phyloP scores from a whole-genome alignment of 805 yeast species.

The Cyberlindnera bimundalis region DNA sequence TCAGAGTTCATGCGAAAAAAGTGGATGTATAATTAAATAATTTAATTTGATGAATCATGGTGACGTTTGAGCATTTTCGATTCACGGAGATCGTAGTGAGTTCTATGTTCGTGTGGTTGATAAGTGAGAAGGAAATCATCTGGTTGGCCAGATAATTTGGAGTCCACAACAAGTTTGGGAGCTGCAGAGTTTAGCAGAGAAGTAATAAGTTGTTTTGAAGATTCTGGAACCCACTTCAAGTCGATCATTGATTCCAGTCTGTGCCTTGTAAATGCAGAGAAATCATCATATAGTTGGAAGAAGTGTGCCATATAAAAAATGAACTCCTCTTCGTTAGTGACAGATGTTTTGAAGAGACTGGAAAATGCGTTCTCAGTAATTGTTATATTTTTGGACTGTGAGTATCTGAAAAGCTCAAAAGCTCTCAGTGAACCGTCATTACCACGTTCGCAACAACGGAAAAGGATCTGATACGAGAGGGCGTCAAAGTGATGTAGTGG shows the following conservation, averaged over 20 bases:
- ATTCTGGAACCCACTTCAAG: conserved; percentile 3
- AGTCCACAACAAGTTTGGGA: background rate
- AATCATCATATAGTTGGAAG: background rate
- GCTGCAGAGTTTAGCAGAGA: background rate
- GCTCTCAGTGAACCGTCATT: conserved; percentile 12
- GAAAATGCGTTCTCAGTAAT: background rate
- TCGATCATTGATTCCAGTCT: background rate
- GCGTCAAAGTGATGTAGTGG: conserved; percentile 4
- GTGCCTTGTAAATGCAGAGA: background rate
- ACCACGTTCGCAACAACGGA: conserved; percentile 20
- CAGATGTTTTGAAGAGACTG: conserved; percentile 4
- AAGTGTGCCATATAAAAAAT: conserved; percentile 1
- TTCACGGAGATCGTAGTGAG: conserved; percentile 12
- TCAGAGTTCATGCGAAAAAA: conserved; percentile 1
- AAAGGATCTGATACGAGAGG: conserved; percentile 11
- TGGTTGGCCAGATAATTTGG: background rate
- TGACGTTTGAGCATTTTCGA: conserved; percentile 7
- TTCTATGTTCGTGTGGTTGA: background rate
- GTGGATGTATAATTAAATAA: conserved; percentile 2
- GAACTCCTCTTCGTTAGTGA: background rate
- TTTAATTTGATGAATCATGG: conserved; percentile 1
- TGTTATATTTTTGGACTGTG: background rate
- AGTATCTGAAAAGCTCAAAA: conserved; percentile 12
- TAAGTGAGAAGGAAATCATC: background rate
- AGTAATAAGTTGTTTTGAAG: background rate